A percentile compares a stretch with the other conserved stretches of the same genome.
Evolutionary conservation across 2,329 filamentous ascomycete species (phyloP).

Genomic region (Monosporascus sp.): DNA sequence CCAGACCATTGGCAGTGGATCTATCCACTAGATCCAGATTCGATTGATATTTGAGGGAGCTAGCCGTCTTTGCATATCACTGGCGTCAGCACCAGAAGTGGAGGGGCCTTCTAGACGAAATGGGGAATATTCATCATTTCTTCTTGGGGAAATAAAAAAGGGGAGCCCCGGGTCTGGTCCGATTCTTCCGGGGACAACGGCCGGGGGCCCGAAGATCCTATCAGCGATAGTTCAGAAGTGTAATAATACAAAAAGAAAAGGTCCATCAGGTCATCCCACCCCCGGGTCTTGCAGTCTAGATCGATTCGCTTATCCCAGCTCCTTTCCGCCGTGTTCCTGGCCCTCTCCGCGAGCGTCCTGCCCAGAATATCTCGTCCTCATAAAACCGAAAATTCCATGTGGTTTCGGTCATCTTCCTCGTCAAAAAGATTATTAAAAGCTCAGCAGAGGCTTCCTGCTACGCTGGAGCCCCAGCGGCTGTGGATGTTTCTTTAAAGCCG

Average conservation of each 20-base stretch:
- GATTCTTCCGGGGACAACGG: constrained; percentile 5
- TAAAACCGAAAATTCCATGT: constrained; percentile 1
- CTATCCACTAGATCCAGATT: too few relatives aligned
- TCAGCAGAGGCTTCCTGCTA: too few relatives aligned
- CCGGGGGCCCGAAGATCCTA: constrained; percentile 9
- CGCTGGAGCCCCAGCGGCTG: too few relatives aligned
- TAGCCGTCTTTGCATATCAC: too few relatives aligned
- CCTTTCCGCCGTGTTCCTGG: neutral
- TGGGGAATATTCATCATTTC: too few relatives aligned
- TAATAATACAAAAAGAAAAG: constrained; percentile 17
- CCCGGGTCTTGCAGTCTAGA: constrained; percentile 12
- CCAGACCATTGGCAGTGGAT: too few relatives aligned
- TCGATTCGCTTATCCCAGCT: neutral
- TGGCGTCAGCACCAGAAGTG: too few relatives aligned
- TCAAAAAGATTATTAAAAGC: neutral
- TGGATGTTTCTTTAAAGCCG: too few relatives aligned
- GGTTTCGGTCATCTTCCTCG: constrained; percentile 1
- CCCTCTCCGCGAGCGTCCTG: neutral
- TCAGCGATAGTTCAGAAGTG: constrained; percentile 24
- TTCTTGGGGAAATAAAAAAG: too few relatives aligned
- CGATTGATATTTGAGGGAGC: too few relatives aligned
- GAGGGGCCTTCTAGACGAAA: too few relatives aligned
- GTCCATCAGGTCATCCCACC: constrained; percentile 6
- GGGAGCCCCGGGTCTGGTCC: neutral
- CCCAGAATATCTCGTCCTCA: constrained; percentile 2